Percentiles rank a stretch among this genome's conserved stretches.
Evolutionary conservation across 1,139 yeast species (phyloP).

Genomic region (Candida dubliniensis): DNA sequence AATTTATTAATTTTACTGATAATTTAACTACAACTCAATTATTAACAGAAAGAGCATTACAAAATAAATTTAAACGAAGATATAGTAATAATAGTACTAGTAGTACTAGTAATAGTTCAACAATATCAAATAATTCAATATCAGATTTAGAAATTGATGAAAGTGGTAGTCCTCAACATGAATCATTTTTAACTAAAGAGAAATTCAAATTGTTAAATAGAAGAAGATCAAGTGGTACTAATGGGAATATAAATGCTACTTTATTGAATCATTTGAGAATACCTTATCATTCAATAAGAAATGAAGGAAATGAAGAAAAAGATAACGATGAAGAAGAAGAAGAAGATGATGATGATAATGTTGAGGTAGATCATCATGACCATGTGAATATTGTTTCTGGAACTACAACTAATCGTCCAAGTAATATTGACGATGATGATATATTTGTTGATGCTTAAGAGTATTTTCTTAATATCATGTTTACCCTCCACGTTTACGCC

Average conservation of each 20-base stretch:
- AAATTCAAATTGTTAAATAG: conserved; percentile 4
- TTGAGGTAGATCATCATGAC: conserved; percentile 1
- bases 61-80: conserved; percentile 28
- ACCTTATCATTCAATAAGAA: conserved; percentile 6
- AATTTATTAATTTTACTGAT: conserved; percentile 21
- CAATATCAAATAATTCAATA: conserved; percentile 7
- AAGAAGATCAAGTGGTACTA: conserved; percentile 6
- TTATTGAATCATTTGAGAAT: conserved; percentile 17
- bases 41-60: conserved; percentile 30
- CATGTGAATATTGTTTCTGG: not conserved
- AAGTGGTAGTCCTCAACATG: not conserved
- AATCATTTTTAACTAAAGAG: conserved; percentile 1
- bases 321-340: conserved; percentile 3
- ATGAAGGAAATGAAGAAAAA: not conserved
- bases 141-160: conserved; percentile 4
- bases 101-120: conserved; percentile 11
- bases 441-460: conserved; percentile 29
- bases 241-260: conserved; percentile 3
- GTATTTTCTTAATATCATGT: too few species aligned
- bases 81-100: conserved; percentile 12
- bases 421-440: conserved; percentile 25
- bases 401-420: conserved; percentile 36
- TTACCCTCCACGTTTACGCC: not conserved
- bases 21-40: conserved; percentile 28
- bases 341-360: not conserved